phyloP scores from a whole-genome alignment of 1,284 basidiomycete genomes.

The Moesziomyces sp. region DNA sequence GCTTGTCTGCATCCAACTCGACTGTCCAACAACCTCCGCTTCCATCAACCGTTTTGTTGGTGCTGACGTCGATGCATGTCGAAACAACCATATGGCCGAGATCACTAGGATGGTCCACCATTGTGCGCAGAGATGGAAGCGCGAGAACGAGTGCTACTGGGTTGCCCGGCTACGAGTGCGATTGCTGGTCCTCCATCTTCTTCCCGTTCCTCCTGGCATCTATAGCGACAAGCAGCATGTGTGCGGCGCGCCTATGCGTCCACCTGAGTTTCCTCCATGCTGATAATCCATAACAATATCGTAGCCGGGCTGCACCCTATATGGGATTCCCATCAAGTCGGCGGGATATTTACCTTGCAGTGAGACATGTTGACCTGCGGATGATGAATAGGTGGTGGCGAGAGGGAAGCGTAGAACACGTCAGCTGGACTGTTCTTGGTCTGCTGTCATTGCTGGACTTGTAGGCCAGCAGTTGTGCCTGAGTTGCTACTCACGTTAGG shows the following conservation, averaged over 20 bases:
- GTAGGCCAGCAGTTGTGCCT: background rate
- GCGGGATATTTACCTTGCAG: slow-evolving; percentile 53
- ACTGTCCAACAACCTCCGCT: background rate
- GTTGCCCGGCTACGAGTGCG: slow-evolving; percentile 39
- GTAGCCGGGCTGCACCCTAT: slow-evolving; percentile 26
- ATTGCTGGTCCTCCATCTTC: slow-evolving; percentile 16
- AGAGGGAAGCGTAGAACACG: slow-evolving; percentile 4
- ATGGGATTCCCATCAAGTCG: slow-evolving; percentile 19
- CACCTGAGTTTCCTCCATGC: slow-evolving; percentile 4
- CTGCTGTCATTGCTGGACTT: background rate
- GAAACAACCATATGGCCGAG: slow-evolving; percentile 3
- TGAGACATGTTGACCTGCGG: slow-evolving; percentile 56
- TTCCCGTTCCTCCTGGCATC: background rate
- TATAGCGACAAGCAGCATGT: too few species aligned
- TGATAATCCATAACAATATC: background rate
- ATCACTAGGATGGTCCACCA: background rate
- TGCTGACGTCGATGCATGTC: slow-evolving; percentile 4
- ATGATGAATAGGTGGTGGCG: slow-evolving; percentile 21
- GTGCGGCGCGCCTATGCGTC: too few species aligned
- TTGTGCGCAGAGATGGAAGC: background rate
- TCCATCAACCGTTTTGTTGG: background rate
- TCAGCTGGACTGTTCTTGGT: slow-evolving; percentile 12
- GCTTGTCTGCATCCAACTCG: background rate
- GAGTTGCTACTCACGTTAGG: slow-evolving; percentile 23
- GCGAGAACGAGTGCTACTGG: slow-evolving; percentile 27